Base-by-base conservation (phyloP, 2,329 filamentous ascomycete species). In the Fusarium mangiferae region DNA sequence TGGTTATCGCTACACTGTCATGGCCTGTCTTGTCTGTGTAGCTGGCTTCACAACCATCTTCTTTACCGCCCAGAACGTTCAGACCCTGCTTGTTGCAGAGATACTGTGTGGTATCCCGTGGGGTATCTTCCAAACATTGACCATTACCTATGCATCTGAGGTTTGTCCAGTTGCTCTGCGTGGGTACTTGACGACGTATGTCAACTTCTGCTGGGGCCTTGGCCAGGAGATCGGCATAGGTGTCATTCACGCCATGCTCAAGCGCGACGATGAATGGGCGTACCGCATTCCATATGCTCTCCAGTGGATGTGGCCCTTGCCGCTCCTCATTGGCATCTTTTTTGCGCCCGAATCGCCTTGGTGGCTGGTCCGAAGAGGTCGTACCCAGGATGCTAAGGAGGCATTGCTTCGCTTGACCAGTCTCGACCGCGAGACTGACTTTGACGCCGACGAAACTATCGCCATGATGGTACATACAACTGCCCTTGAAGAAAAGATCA, bases 381-480 rank as follows among this genome's bases (percentile, higher is more conserved):
- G 86, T 41, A 83, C 90, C 44, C 88, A 90, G 14, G 90, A 93
- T 22, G 92, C 92, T 36, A 93, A 93, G 83, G 83, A 85, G 52
- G 85, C 91, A 4, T 86, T 94, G 26, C 84, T 92, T 55, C 90
- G 92, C 7, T 84, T 94, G 26, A 93, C 92, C 10, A 91, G 87
- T 76, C 76, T 86, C 20, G 84, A 90, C 72, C 85, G 86, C 61
- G 91, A 94, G 68, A 91, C 90, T 2, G 88, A 92, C 68, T 95
- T 96, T 76, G 90, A 97, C 78, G 89, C 93, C 17, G 93, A 97
- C 71, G 94, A 96, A 83, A 96, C 94, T 0, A 87, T 97, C 56
- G 91, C 93, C 77, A 97, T 97, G 94, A 97, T 98, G 93, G 90
- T 94, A 3, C 94, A 97, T 80, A 98, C 94, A 1, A 95, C 93